These are phyloP conservation scores for Thoreauomyces humboldtii DNA, from an alignment of 192 early-diverging fungal genomes.

Conservation along the genomic window DNA sequence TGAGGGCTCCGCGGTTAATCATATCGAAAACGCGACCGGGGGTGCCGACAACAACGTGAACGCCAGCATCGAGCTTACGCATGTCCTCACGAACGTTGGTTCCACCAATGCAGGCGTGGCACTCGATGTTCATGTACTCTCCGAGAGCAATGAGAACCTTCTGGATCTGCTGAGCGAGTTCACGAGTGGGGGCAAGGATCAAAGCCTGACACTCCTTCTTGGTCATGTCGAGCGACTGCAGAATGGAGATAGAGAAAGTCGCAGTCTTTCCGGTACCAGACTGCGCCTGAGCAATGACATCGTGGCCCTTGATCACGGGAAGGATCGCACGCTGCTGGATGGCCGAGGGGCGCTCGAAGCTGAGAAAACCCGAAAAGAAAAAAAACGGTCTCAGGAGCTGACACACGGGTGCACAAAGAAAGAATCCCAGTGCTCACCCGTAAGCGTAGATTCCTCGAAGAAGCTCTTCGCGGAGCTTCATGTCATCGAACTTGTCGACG, in stretches of 20 bases:
- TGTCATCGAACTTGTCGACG: constrained; percentile 94
- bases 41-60: constrained; percentile 95
- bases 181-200: constrained; percentile 95
- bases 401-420: too few species aligned
- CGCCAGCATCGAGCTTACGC: constrained; percentile 72
- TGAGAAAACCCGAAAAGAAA: constrained; percentile 19
- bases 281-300: constrained; percentile 99
- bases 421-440: constrained; percentile 79
- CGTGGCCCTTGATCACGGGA: constrained; percentile 90
- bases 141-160: constrained; percentile 91
- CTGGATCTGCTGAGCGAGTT: constrained; percentile 97
- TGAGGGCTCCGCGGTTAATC: constrained; percentile 89
- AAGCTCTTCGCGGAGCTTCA: constrained; percentile 85
- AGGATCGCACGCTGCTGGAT: constrained; percentile 97
- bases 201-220: constrained; percentile 88
- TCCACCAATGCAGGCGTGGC: constrained; percentile 98
- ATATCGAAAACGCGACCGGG: constrained; percentile 98
- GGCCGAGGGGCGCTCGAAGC: constrained; percentile 95
- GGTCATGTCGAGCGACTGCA: constrained; percentile 84
- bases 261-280: constrained; percentile 99
- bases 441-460: constrained; percentile 98
- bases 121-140: constrained; percentile 92
- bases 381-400: too few species aligned
- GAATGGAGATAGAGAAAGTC: constrained; percentile 98
- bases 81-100: constrained; percentile 91